A percentile compares a stretch with the other conserved stretches of the same genome.
Evolutionary conservation across 257 asterid genomes (phyloP).

Genomic region (Gynochthodes officinalis): DNA sequence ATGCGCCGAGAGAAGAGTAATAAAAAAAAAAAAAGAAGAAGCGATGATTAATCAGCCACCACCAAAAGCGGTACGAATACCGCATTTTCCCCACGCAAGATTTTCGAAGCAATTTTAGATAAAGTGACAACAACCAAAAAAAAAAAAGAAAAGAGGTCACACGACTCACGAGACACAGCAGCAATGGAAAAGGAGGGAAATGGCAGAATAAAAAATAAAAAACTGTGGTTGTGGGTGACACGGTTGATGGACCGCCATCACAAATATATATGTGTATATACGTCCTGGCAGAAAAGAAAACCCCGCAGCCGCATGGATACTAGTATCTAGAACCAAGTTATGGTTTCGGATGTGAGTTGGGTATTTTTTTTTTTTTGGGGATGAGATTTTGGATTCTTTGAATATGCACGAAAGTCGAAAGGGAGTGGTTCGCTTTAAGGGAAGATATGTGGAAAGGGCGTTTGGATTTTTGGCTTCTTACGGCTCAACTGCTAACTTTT

Average conservation of each 20-base stretch:
- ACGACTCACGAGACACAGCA: slow-evolving; percentile 1
- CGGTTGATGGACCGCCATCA: background rate
- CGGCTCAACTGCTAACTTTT: background rate
- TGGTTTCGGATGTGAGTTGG: slow-evolving; percentile 1
- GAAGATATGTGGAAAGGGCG: slow-evolving; percentile 12
- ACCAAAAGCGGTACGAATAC: slow-evolving; percentile 5
- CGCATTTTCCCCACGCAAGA: slow-evolving; percentile 15
- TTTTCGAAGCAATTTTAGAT: background rate
- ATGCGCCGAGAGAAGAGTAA: background rate
- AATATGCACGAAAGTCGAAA: slow-evolving; percentile 8
- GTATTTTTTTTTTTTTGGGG: too few species aligned
- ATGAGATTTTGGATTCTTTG: slow-evolving; percentile 18
- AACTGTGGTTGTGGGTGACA: background rate
- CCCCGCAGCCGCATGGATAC: background rate
- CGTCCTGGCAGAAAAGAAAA: background rate
- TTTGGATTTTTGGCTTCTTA: slow-evolving; percentile 4
- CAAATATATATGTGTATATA: background rate
- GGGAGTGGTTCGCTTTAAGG: background rate
- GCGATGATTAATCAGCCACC: background rate
- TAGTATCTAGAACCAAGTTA: background rate
- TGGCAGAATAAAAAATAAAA: too few species aligned
- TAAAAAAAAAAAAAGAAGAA: background rate
- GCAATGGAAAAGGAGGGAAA: background rate
- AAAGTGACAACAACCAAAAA: too few species aligned
- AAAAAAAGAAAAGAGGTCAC: background rate